Evolutionary conservation across 805 yeast species (phyloP).

Genomic region (Kodamaea lidongshanica): DNA sequence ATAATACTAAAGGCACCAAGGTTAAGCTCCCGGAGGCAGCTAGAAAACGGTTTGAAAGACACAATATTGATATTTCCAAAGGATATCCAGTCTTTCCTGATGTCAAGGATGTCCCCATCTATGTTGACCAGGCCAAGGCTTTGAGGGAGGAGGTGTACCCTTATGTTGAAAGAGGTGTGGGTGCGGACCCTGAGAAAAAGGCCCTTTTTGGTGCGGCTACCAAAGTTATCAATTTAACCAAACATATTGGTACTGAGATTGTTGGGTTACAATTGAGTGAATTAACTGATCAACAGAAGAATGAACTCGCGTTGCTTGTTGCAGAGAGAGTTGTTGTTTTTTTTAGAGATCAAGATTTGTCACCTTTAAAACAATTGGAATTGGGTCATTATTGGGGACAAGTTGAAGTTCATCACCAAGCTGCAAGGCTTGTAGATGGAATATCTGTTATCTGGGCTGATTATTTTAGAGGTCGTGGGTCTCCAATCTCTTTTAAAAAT

Average conservation of each 20-base stretch:
- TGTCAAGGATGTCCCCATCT: constrained; percentile 18
- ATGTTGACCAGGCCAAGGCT: constrained; percentile 20
- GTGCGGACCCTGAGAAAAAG: constrained; percentile 27
- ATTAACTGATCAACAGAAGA: constrained; percentile 23
- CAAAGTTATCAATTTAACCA: constrained; percentile 24
- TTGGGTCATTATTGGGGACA: constrained; percentile 27
- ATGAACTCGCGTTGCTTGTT: constrained; percentile 26
- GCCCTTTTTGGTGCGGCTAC: constrained; percentile 28
- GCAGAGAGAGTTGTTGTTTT: constrained; percentile 28
- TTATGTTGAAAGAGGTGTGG: constrained; percentile 21
- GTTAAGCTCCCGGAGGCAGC: constrained; percentile 19
- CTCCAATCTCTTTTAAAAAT: constrained; percentile 24
- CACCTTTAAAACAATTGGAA: constrained; percentile 26
- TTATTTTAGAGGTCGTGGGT: constrained; percentile 21
- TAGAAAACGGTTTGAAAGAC: constrained; percentile 18
- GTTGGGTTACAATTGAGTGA: constrained; percentile 26
- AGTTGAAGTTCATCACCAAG: constrained; percentile 21
- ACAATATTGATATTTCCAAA: constrained; percentile 20
- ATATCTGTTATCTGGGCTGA: constrained; percentile 29
- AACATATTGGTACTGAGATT: constrained; percentile 27
- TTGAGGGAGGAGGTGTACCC: constrained; percentile 20
- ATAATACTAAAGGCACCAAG: constrained; percentile 3
- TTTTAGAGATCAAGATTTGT: constrained; percentile 26
- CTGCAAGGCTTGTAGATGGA: constrained; percentile 17
- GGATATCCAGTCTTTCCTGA: constrained; percentile 24